phyloP scores from a whole-genome alignment of 768 basidiomycete genomes.

The Russula virescens region DNA sequence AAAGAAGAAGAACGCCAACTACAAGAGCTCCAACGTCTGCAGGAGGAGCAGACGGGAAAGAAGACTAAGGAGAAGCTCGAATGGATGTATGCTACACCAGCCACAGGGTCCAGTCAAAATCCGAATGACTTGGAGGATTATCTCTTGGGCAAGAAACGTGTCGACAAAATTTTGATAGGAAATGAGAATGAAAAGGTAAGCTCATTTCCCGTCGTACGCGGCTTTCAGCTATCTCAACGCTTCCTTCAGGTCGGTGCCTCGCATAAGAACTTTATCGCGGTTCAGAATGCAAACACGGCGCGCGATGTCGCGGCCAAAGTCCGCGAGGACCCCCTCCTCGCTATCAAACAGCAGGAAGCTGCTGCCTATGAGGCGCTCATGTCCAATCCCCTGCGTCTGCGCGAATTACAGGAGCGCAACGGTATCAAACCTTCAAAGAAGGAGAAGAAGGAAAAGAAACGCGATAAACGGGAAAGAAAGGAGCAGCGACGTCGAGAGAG shows the following conservation, averaged over 20 bases:
- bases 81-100: slow-evolving; percentile 99
- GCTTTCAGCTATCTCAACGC: slow-evolving; percentile 19
- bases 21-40: slow-evolving; percentile 91
- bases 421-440: slow-evolving; percentile 80
- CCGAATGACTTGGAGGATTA: slow-evolving; percentile 95
- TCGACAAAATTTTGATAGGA: slow-evolving; percentile 90
- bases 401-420: slow-evolving; percentile 72
- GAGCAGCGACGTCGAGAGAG: slow-evolving; percentile 24
- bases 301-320: slow-evolving; percentile 92
- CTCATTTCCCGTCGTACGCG: slow-evolving; percentile 20
- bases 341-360: slow-evolving; percentile 97
- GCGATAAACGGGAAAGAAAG: slow-evolving; percentile 44
- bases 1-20: slow-evolving; percentile 96
- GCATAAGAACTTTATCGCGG: slow-evolving; percentile 89
- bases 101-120: slow-evolving; percentile 80
- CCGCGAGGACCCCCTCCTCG: slow-evolving; percentile 93
- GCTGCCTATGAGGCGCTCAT: slow-evolving; percentile 82
- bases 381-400: slow-evolving; percentile 79
- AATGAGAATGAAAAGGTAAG: slow-evolving; percentile 85
- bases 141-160: slow-evolving; percentile 92
- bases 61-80: slow-evolving; percentile 92
- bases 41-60: slow-evolving; percentile 93
- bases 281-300: slow-evolving; percentile 86
- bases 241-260: slow-evolving; percentile 64
- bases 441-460: slow-evolving; percentile 58